phyloP scores from a whole-genome alignment of 768 basidiomycete species.

The Tephrocybe sp. region DNA sequence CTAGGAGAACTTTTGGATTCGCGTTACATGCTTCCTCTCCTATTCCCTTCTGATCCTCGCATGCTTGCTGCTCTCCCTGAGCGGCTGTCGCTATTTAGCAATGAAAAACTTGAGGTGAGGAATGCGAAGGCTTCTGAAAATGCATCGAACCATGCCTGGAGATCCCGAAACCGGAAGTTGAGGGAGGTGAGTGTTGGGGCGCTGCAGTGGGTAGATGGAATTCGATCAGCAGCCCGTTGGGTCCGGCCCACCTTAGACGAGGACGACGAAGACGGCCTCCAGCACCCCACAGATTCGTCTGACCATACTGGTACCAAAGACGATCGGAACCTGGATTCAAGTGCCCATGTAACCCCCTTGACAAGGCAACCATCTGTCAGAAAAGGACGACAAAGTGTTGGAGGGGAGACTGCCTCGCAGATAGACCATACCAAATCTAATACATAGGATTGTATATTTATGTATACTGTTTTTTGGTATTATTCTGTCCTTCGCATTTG shows the following conservation, averaged over 20 bases:
- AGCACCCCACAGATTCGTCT: conserved; percentile 19
- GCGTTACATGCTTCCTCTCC: conserved; percentile 86
- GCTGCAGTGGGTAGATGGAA: conserved; percentile 71
- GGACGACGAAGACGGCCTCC: conserved; percentile 36
- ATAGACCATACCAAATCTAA: conserved; percentile 21
- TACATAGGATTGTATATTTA: too few relatives aligned
- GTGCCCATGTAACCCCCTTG: conserved; percentile 54
- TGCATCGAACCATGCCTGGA: conserved; percentile 52
- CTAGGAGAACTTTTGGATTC: conserved; percentile 92
- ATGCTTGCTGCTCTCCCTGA: conserved; percentile 69
- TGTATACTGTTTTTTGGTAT: too few relatives aligned
- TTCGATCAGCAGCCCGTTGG: conserved; percentile 61
- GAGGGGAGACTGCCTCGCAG: conserved; percentile 33
- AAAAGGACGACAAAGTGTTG: conserved; percentile 50
- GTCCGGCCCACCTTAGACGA: conserved; percentile 41
- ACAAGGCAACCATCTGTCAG: conserved; percentile 64
- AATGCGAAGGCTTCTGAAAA: neutral
- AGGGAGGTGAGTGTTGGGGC: conserved; percentile 59
- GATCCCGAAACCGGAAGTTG: conserved; percentile 54
- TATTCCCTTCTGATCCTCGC: conserved; percentile 78
- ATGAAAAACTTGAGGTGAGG: conserved; percentile 23
- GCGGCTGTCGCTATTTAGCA: conserved; percentile 36
- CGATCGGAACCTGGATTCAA: conserved; percentile 24
- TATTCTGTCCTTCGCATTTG: neutral
- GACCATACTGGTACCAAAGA: conserved; percentile 27